Conservation (phyloP, 768 basidiomycete species). For the Cytidiella melzeri region DNA sequence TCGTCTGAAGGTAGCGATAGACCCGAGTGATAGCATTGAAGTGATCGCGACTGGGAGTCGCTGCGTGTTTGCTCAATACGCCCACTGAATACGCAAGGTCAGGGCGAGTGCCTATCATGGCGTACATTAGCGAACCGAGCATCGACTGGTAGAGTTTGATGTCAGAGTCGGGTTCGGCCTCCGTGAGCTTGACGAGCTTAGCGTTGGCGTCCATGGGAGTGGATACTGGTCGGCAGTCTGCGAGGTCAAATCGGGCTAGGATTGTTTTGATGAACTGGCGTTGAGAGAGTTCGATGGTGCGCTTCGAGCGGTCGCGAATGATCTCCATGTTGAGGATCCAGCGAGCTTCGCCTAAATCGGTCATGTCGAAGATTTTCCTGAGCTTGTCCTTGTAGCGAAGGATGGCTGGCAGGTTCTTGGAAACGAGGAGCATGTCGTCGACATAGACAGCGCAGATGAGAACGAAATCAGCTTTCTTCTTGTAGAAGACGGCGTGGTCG, state of each 20-base stretch:
- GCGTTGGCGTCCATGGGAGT: no score
- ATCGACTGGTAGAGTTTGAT: slow-evolving; percentile 15
- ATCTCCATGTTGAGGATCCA: no score
- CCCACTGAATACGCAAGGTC: slow-evolving; percentile 27
- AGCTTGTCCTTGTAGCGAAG: background rate
- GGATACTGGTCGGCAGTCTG: slow-evolving; percentile 24
- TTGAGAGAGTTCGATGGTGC: no score
- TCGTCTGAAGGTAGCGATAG: no score
- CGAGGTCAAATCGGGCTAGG: slow-evolving; percentile 22
- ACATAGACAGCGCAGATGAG: no score
- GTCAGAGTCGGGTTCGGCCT: background rate
- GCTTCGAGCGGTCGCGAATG: no score
- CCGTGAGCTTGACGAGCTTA: slow-evolving; percentile 15
- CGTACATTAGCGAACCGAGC: no score
- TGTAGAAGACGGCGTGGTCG: background rate
- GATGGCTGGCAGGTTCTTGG: background rate
- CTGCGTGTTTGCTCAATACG: slow-evolving; percentile 16
- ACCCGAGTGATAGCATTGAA: slow-evolving; percentile 31
- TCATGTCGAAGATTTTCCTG: background rate
- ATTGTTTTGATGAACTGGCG: no score
- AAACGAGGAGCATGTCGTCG: slow-evolving; percentile 5
- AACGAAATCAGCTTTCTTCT: no score
- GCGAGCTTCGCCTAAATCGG: no score
- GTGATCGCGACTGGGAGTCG: slow-evolving; percentile 28
- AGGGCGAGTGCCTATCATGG: slow-evolving; percentile 24